phyloP scores from a whole-genome alignment of 2,329 filamentous ascomycete species.

The Dactylella cylindrospora region DNA sequence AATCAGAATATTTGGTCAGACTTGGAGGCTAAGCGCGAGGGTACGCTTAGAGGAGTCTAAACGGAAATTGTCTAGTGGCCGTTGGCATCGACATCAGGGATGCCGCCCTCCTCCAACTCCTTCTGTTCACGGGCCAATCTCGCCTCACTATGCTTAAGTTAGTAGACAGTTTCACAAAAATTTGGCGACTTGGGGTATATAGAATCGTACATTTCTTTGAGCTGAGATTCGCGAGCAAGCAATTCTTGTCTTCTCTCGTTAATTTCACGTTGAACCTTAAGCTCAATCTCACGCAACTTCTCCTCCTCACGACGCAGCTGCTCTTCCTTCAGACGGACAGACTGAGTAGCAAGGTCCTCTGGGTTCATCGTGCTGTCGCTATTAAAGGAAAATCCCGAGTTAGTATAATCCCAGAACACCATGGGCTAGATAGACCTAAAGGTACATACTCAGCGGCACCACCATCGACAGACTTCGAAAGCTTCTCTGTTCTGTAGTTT shows the following conservation, averaged over 20 bases:
- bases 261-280: conserved; percentile 99
- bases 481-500: conserved; percentile 99
- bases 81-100: conserved; percentile 30
- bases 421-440: conserved; percentile 50
- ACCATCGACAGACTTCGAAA: conserved; percentile 97
- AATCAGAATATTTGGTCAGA: too few species aligned
- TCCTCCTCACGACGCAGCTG: conserved; percentile 98
- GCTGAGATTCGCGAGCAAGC: conserved; percentile 92
- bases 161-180: conserved; percentile 13
- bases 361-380: conserved; percentile 93
- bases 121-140: conserved; percentile 49
- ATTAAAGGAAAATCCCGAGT: conserved; percentile 47
- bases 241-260: conserved; percentile 99
- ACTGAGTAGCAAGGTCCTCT: conserved; percentile 94
- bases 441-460: conserved; percentile 77
- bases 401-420: conserved; percentile 20
- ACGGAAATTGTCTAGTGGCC: conserved; percentile 24
- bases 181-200: not conserved
- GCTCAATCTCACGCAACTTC: conserved; percentile 98
- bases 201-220: conserved; percentile 77
- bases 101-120: conserved; percentile 37
- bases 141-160: conserved; percentile 46
- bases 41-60: too few species aligned
- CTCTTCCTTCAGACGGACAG: conserved; percentile 98
- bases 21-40: too few species aligned